Evolutionary conservation across 306 rosid species (phyloP).

Genomic region (Myrica gale): DNA sequence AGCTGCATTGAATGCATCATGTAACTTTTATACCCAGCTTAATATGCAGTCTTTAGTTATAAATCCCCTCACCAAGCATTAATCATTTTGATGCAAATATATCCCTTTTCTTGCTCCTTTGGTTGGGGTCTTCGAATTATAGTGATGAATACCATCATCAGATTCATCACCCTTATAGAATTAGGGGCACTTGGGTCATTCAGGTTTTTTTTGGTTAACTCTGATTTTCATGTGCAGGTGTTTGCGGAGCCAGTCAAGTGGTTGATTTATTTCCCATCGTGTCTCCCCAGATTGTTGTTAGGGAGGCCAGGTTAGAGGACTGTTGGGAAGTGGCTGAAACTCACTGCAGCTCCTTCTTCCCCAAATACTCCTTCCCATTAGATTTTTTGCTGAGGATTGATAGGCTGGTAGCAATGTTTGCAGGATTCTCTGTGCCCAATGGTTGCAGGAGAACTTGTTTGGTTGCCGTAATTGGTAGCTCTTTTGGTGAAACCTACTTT

Average conservation of each 20-base stretch:
- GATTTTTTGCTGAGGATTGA: slow-evolving; percentile 83
- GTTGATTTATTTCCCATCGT: slow-evolving; percentile 70
- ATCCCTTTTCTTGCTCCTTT: not conserved
- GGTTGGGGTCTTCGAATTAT: not conserved
- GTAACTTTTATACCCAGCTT: not conserved
- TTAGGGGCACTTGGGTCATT: slow-evolving; percentile 1
- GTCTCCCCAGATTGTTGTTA: slow-evolving; percentile 73
- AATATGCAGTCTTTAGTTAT: not conserved
- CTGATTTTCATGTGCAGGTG: slow-evolving; percentile 56
- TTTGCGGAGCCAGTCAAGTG: slow-evolving; percentile 85
- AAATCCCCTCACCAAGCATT: not conserved
- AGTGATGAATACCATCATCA: no score
- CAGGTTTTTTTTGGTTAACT: slow-evolving; percentile 15
- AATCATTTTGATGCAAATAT: not conserved
- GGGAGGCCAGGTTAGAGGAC: slow-evolving; percentile 94
- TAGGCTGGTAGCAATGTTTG: slow-evolving; percentile 81
- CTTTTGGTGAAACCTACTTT: slow-evolving; percentile 54
- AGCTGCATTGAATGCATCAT: not conserved
- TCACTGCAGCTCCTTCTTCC: slow-evolving; percentile 99
- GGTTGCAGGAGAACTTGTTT: slow-evolving; percentile 83
- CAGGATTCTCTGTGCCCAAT: slow-evolving; percentile 71
- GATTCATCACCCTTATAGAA: not conserved
- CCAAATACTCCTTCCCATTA: slow-evolving; percentile 78
- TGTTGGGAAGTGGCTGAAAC: slow-evolving; percentile 99
- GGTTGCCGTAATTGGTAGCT: slow-evolving; percentile 77